Percentiles rank a stretch among this genome's conserved stretches.
Conservation (phyloP, 23 red algal genomes). For the Cyanidium caldarium region DNA sequence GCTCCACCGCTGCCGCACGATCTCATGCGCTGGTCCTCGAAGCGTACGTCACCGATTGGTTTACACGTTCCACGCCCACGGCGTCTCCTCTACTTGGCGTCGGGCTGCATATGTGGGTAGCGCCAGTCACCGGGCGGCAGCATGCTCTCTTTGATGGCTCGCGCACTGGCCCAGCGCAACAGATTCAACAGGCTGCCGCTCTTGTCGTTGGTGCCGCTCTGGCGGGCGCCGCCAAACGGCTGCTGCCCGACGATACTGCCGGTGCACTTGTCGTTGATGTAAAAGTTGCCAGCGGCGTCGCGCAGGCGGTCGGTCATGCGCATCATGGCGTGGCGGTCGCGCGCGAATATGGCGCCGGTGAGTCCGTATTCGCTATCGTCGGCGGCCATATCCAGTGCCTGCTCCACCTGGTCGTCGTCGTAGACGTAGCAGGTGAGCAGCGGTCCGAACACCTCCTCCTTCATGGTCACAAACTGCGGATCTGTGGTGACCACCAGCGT, state of each 20-base stretch:
- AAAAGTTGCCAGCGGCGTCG: slow-evolving; percentile 39
- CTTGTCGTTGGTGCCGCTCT: slow-evolving; percentile 56
- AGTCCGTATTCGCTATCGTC: slow-evolving; percentile 18
- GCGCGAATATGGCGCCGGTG: slow-evolving; percentile 33
- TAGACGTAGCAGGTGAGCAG: slow-evolving; percentile 29
- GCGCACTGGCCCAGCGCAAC: slow-evolving; percentile 16
- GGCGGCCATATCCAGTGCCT: slow-evolving; percentile 9
- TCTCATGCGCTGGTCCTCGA: too few species aligned
- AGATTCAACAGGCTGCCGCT: slow-evolving; percentile 26
- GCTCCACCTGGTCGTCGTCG: neutral
- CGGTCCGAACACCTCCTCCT: slow-evolving; percentile 41
- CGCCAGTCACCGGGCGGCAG: slow-evolving; percentile 6
- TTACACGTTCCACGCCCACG: too few species aligned
- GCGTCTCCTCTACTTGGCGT: too few species aligned
- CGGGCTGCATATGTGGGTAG: slow-evolving; percentile 32
- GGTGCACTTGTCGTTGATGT: slow-evolving; percentile 47
- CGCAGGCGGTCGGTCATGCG: slow-evolving; percentile 8
- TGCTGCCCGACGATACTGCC: slow-evolving; percentile 46
- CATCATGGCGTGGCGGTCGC: slow-evolving; percentile 14
- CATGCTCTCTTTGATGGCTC: slow-evolving; percentile 26
- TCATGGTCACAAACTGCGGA: slow-evolving; percentile 31
- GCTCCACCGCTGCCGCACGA: too few species aligned
- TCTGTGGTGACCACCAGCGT: slow-evolving; percentile 28
- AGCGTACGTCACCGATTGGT: too few species aligned
- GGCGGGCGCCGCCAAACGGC: slow-evolving; percentile 39